Conservation (phyloP, 73 alveolate genomes). For the Paramecium sonneborni region DNA sequence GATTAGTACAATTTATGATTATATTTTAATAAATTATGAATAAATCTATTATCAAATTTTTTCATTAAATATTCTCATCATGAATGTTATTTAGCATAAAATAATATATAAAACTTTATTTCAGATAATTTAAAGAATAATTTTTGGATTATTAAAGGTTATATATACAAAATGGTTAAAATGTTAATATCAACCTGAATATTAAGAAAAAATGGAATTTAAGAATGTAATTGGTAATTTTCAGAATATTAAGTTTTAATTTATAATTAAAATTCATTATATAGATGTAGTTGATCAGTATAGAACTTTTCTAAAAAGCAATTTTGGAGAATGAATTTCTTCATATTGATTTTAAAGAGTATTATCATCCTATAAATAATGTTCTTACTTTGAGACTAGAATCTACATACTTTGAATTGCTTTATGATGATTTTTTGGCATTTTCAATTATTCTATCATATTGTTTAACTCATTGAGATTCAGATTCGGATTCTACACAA, state of each 20-base stretch:
- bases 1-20: not conserved
- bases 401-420: not conserved
- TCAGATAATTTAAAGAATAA: too few species aligned
- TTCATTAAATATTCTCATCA: too few species aligned
- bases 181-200: too few species aligned
- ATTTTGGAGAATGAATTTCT: not conserved
- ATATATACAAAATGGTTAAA: too few species aligned
- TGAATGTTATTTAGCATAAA: too few species aligned
- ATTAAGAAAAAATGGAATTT: not conserved
- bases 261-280: not conserved
- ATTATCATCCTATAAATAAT: not conserved
- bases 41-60: not conserved
- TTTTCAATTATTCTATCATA: not conserved
- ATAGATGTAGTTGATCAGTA: not conserved
- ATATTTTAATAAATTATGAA: not conserved
- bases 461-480: not conserved
- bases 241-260: not conserved
- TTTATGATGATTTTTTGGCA: constrained; percentile 16
- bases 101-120: too few species aligned
- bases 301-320: not conserved
- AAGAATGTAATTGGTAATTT: not conserved
- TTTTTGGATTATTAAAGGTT: too few species aligned
- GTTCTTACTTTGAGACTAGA: constrained; percentile 3
- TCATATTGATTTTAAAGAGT: not conserved
- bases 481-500: not conserved